Percentiles rank a stretch among this genome's conserved stretches.
Conservation (phyloP, 305 asterid genomes). For the Fraxinus velutina region DNA sequence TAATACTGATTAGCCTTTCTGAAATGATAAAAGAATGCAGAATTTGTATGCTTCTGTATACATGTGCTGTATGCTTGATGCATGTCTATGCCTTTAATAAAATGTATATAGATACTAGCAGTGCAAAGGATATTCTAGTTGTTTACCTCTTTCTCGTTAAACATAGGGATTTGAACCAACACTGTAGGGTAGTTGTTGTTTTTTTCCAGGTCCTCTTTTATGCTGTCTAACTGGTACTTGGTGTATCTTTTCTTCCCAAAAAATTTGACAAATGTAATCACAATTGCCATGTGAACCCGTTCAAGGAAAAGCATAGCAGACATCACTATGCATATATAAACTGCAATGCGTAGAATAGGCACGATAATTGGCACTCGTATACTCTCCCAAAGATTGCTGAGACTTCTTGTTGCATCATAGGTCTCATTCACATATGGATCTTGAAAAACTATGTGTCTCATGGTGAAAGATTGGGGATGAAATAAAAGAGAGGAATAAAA, state of each 20-base stretch:
- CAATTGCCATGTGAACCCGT: conserved; percentile 76
- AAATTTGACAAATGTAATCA: conserved; percentile 56
- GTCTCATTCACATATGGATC: conserved; percentile 35
- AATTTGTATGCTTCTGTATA: neutral
- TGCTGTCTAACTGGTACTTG: conserved; percentile 64
- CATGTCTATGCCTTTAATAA: conserved; percentile 17
- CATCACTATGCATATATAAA: conserved; percentile 66
- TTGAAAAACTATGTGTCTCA: conserved; percentile 52
- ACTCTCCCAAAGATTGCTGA: conserved; percentile 51
- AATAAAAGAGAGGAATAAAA: conserved; percentile 19
- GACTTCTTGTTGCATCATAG: conserved; percentile 47
- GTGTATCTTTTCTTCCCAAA: conserved; percentile 68
- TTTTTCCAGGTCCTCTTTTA: conserved; percentile 61
- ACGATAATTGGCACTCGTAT: conserved; percentile 60
- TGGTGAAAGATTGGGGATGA: conserved; percentile 25
- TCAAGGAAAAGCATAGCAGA: conserved; percentile 74
- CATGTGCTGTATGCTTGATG: conserved; percentile 11
- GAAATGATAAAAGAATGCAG: neutral
- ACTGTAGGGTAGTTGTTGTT: conserved; percentile 67
- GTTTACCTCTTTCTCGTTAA: conserved; percentile 76
- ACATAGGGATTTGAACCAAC: conserved; percentile 86
- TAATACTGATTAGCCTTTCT: neutral
- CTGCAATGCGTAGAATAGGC: conserved; percentile 50
- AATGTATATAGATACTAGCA: neutral
- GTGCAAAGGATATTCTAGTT: neutral